phyloP scores from a whole-genome alignment of 306 rosid species.

The Calophaca sinica region DNA sequence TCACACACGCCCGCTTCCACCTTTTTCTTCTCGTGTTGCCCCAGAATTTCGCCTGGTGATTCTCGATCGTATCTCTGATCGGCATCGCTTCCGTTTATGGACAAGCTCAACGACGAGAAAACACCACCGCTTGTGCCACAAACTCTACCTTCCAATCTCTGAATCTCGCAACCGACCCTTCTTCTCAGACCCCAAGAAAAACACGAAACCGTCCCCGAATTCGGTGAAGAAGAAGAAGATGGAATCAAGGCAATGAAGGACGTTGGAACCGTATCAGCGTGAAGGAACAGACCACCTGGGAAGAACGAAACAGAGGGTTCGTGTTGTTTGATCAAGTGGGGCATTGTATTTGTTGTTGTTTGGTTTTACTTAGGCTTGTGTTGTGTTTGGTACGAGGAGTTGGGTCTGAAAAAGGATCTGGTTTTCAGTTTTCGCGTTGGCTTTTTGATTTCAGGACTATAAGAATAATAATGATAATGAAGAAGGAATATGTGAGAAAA shows the following conservation, averaged over 20 bases:
- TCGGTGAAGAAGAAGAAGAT: conserved; percentile 33
- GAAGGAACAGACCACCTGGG: conserved; percentile 83
- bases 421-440: not conserved
- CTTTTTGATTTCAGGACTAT: not conserved
- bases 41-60: conserved; percentile 52
- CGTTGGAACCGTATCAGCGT: conserved; percentile 58
- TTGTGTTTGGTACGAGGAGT: not conserved
- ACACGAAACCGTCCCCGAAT: conserved; percentile 44
- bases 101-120: conserved; percentile 79
- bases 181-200: conserved; percentile 37
- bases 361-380: not conserved
- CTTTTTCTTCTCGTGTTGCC: conserved; percentile 49
- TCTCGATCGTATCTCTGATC: conserved; percentile 59
- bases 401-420: conserved; percentile 33
- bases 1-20: conserved; percentile 43
- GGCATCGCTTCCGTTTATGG: conserved; percentile 58
- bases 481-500: not conserved
- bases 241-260: conserved; percentile 56
- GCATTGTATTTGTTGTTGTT: conserved; percentile 50
- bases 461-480: not conserved
- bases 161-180: conserved; percentile 40
- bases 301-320: conserved; percentile 53
- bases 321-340: conserved; percentile 51
- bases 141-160: conserved; percentile 35
- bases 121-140: conserved; percentile 31